Evolutionary conservation across 2,329 filamentous ascomycete species (phyloP).

Genomic region (Calonectria pseudoturangicola): DNA sequence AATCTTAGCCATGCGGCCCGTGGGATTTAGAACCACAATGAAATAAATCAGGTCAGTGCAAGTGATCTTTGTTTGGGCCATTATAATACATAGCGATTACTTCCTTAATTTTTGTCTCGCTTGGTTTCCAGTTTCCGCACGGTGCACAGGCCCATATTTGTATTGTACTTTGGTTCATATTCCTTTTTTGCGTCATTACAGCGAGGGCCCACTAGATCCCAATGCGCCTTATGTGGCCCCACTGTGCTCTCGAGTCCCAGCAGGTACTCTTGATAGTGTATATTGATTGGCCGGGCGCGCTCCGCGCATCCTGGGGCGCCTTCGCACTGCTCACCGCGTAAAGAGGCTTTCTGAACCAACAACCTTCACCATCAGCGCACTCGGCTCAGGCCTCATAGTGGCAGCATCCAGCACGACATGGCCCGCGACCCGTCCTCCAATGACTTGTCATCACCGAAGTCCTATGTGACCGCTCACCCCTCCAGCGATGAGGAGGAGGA

Average conservation of each 20-base stretch:
- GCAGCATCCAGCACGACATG: slow-evolving; percentile 46
- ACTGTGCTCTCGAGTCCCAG: slow-evolving; percentile 2
- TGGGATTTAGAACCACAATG: too few relatives aligned
- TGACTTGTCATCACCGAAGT: slow-evolving; percentile 56
- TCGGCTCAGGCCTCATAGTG: slow-evolving; percentile 39
- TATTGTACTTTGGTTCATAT: neutral
- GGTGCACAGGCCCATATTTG: neutral
- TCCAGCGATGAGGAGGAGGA: slow-evolving; percentile 36
- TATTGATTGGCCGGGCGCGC: slow-evolving; percentile 40
- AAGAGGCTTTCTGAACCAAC: slow-evolving; percentile 39
- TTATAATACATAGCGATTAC: neutral
- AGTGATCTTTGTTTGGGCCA: neutral
- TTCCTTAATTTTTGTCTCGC: too few relatives aligned
- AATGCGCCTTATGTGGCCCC: slow-evolving; percentile 7
- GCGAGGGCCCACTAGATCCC: slow-evolving; percentile 12
- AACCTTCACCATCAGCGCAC: slow-evolving; percentile 27
- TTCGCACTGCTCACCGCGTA: slow-evolving; percentile 41
- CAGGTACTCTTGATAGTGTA: slow-evolving; percentile 38
- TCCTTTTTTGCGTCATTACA: slow-evolving; percentile 19
- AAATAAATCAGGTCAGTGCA: too few relatives aligned
- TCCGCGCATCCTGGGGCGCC: slow-evolving; percentile 24
- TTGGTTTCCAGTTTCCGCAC: neutral
- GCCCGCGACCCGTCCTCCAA: slow-evolving; percentile 48
- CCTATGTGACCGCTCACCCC: slow-evolving; percentile 61
- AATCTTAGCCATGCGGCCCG: too few relatives aligned